Base-by-base conservation (phyloP, 441 rosid genomes). In the Arabidopsis lyrata region DNA sequence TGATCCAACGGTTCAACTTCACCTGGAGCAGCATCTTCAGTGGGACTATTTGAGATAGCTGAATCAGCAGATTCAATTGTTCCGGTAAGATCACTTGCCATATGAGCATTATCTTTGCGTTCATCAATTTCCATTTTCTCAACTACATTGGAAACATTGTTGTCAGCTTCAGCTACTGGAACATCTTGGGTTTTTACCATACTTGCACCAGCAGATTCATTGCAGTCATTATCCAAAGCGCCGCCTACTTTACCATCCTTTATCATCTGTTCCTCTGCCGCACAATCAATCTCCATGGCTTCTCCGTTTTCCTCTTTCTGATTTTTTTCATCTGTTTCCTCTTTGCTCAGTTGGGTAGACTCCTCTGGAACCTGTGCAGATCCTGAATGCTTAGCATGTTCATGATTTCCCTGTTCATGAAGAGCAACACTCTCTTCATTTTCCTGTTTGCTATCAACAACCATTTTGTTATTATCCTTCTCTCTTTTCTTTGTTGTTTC, bases 211-310 rank as follows among this genome's bases (percentile, higher is more conserved):
- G 60, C 42, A 44, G 50, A 58, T 49, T 35, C 47, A 47, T 36
- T 36, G 0, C 44, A 39, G 14, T 35, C 15, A 49, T 11, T 32
- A 39, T 74, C 67, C 63, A 67, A 31, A 49, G 6, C 2, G 60
- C 34, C 68, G 57, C 76, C 73, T 47, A 60, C 55, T 65, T 42
- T 20, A 76, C 66, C 78, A 70, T 64, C 77, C 59, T 78, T 59
- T 68, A 56, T 82, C 76, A 74, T 76, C 58, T 61, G 75, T 70
- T 83, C 87, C 82, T 85, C 88, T 66, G 73, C 77, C 62, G 73
- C 71, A 76, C 42, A 44, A 80, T 73, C 75, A 29, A 73, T 71
- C 38, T 80, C 79, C 68, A 61, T 68, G 36, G 72, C 79, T 35
- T 72, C 76, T 55, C 74, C 76, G 20, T 72, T 62, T 44, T 65